Base-by-base conservation (phyloP, 257 asterid genomes). In the Capsicum pubescens region DNA sequence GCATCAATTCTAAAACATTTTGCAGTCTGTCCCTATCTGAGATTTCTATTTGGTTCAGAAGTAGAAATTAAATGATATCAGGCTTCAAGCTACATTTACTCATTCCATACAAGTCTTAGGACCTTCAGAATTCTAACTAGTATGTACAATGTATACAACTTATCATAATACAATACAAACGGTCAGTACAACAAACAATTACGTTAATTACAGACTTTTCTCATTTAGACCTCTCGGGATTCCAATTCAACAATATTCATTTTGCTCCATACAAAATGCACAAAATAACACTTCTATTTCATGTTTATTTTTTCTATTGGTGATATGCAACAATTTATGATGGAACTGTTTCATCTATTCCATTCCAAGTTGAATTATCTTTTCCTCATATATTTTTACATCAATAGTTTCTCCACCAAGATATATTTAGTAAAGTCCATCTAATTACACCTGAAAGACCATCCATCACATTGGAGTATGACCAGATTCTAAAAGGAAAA, bases 271-370 rank as follows among this genome's bases (percentile, higher is more conserved):
- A 21, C 7, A 72, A 69, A 52, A 50, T 13, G 26, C 60, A 50
- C 8, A 76, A 39, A 74, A 26, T 21, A 52, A n/a, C 26, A 21
- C 81, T 11, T 76, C 81, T 50, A 52, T 74, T 48, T 46, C 21
- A 52, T 12, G 80, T 5, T 50, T 72, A n/a, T 19, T 44, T 10
- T 50, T 72, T 48, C 59, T 74, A 7, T 21, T 21, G 19, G 46
- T 74, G 42, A 74, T 74, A 74, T 21, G 80, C 60, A 50, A 74
- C 80, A 74, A 66, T 7, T 50, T 74, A 74, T 21, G 19, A 74
- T 71, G 13, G 50, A 46, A 74, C 59, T n/a, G 59, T n/a, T 3
- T 50, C 42, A 21, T 19, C 42, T 3, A 72, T 12, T 50, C 44
- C 3, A 8, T 74, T 26, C 21, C 81, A 21, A 12, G 8, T 52